These are phyloP conservation scores for Aphanomyces stellatus DNA, from an alignment of 352 stramenopile species.

Conservation along the genomic window DNA sequence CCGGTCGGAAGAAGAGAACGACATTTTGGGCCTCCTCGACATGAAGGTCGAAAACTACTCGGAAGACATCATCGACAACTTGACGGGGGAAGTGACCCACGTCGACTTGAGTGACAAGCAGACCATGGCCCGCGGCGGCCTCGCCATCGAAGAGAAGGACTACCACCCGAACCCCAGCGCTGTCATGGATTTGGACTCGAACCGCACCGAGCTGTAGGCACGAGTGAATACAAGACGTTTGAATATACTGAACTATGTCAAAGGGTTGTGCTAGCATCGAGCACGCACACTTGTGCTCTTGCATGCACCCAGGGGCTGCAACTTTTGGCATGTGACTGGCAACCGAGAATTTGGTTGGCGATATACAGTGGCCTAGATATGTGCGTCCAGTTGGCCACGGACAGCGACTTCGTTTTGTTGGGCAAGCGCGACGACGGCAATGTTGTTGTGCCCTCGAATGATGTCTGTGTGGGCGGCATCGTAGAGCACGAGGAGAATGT, in stretches of 20 bases:
- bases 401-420: conserved; percentile 2
- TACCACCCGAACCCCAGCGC: conserved; percentile 57
- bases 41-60: conserved; percentile 87
- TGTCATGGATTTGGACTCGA: conserved; percentile 37
- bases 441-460: conserved; percentile 47
- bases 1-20: conserved; percentile 85
- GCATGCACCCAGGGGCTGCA: too few species aligned
- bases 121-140: conserved; percentile 41
- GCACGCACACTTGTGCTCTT: too few species aligned
- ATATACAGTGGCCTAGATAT: too few species aligned
- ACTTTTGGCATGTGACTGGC: too few species aligned
- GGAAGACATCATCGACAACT: conserved; percentile 26
- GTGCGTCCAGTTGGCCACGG: too few species aligned
- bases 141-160: conserved; percentile 39
- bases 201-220: conserved; percentile 14
- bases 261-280: too few species aligned
- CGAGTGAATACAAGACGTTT: background rate
- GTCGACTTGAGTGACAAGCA: conserved; percentile 52
- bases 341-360: too few species aligned
- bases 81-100: conserved; percentile 22
- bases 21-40: conserved; percentile 88
- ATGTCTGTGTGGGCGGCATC: conserved; percentile 13
- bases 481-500: conserved; percentile 17
- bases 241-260: too few species aligned
- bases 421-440: conserved; percentile 48